Evolutionary conservation across 495 filamentous ascomycete genomes (phyloP), one percentile per base, ranked within the genome.

Genomic region (Hypoxylon fuscum): DNA sequence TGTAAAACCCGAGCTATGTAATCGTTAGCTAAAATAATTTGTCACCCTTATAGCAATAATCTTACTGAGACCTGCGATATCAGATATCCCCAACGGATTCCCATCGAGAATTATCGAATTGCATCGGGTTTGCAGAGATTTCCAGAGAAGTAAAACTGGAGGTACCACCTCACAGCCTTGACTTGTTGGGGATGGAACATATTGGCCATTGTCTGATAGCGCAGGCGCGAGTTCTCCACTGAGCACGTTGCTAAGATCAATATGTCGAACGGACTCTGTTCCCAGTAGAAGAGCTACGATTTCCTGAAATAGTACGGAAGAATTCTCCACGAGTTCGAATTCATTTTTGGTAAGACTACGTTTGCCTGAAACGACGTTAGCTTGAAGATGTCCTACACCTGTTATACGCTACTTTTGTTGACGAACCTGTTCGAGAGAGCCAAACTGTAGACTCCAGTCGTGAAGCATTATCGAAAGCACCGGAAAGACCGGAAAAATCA

Each of bases 81-180:
- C 92, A 1, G 85, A 85, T 42, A 95, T 90, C 31, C 88, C 88
- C n/a, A 96, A 80, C 62, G 88, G 83, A 68, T 96, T 96, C 10
- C 90, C 91, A 52, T 87, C 92, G 50, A 98, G 74, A 41, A 84
- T 84, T 41, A 98, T 85, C 85, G 87, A 96, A 72, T 87, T 90
- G 51, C 89, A 88, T 71, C 85, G 90, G 6, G 88, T 97, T 68
- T 85, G 80, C 69, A 88, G 85, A 61, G 81, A 85, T 47, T 82
- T 86, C 74, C 88, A 96, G 15, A 90, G 79, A 12, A 91, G 89
- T 68, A 92, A 87, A 4, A 96, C 77, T 12, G 90, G 92, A 47
- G 92, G 88, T 27, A 88, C 86, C 51, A 96, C 87, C 22, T 89
- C 90, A 67, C 90, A 93, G 17, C 47, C 49, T 27, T 18, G 41